Percentiles rank a stretch among this genome's conserved stretches.
Conservation (phyloP, 768 basidiomycete genomes). For the Tephrocybe sp. region DNA sequence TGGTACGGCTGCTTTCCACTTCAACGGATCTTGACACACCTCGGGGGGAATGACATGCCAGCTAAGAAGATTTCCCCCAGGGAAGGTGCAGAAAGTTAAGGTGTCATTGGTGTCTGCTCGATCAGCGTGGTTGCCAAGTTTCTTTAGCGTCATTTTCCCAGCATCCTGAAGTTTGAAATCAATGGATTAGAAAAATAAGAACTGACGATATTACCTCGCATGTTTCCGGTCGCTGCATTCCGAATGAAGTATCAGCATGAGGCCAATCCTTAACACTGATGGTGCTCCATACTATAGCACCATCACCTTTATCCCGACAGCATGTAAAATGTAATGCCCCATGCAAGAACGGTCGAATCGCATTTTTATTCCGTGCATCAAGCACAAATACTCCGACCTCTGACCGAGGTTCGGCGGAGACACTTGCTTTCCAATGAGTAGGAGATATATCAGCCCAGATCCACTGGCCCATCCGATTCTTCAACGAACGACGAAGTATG, state of each 20-base stretch:
- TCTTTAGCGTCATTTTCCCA: not conserved
- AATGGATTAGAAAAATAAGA: not conserved
- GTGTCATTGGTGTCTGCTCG: not conserved
- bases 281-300: not conserved
- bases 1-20: slow-evolving; percentile 11
- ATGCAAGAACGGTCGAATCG: not conserved
- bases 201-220: not conserved
- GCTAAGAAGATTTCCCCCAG: not conserved
- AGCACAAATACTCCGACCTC: slow-evolving; percentile 2
- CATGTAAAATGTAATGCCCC: not conserved
- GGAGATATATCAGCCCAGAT: slow-evolving; percentile 18
- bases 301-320: not conserved
- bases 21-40: not conserved
- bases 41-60: slow-evolving; percentile 2
- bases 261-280: not conserved
- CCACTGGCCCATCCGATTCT: slow-evolving; percentile 11
- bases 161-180: not conserved
- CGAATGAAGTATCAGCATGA: not conserved
- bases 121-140: not conserved
- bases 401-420: not conserved
- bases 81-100: slow-evolving; percentile 6
- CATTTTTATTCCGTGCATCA: not conserved
- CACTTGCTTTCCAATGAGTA: slow-evolving; percentile 7
- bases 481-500: slow-evolving; percentile 12
- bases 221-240: not conserved